Base-by-base conservation (phyloP, 192 early-diverging fungal genomes). In the Jimgerdemannia flammicorona region DNA sequence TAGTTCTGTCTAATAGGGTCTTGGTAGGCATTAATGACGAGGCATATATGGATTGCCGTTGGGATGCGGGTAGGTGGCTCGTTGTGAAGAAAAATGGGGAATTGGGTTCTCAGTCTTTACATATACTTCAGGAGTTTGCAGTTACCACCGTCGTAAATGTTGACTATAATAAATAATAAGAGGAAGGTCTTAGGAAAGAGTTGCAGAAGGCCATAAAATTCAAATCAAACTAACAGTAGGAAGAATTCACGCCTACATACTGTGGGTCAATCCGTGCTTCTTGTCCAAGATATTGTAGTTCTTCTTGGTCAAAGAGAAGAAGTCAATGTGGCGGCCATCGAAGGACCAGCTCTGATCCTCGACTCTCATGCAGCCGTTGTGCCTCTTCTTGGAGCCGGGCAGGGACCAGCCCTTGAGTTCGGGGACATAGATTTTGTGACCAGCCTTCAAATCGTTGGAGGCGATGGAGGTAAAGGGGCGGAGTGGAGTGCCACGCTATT, bases 351-450 rank as follows among this genome's bases (percentile, higher is more conserved):
- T 72, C 70, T 78, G 77, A 70, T 81, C 77, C 63, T 77, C 76
- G 64, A 81, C 80, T 10, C 75, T 66, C 19, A 81, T 66, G 73
- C 80, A 81, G 14, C 80, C 80, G 49, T 81, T 81, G 71, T 81
- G 80, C 10, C 72, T 67, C 41, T 75, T 66, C 14, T 59, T 75
- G 43, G 73, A 44, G 43, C 76, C 76, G 40, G 80, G 80, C 67
- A 81, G 70, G 8, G 69, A 41, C 80, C 80, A 81, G 8, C 81
- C 81, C 59, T 73, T 75, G 14, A 83, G 72, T 59, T 42, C 40
- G 66, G 81, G 81, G 66, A 83, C 73, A 40, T 63, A 83, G 44
- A 83, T 83, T 70, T 83, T 83, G 71, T 74, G 79, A 29, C 74
- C 70, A 42, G 70, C 70, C 40, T 70, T 66, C 43, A 83, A 63